Percentiles rank a stretch among this genome's conserved stretches.
Evolutionary conservation across 2,329 filamentous ascomycete genomes (phyloP).

Genomic region (Periconia macrospinosa): DNA sequence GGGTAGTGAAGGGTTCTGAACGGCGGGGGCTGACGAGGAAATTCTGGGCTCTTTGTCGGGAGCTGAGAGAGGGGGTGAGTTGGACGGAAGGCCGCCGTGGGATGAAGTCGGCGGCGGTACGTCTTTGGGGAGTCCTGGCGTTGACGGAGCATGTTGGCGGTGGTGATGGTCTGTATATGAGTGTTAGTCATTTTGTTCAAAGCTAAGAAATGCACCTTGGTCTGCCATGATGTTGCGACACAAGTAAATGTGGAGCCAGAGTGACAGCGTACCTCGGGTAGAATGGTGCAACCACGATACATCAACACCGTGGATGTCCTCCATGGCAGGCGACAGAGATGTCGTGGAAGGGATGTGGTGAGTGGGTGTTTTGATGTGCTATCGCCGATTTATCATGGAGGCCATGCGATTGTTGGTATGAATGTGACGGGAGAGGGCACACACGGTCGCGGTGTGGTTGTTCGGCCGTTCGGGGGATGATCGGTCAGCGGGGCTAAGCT

Average conservation of each 20-base stretch:
- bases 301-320: constrained; percentile 79
- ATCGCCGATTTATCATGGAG: constrained; percentile 24
- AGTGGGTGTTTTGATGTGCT: constrained; percentile 14
- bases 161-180: constrained; percentile 35
- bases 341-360: constrained; percentile 10
- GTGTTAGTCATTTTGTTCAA: constrained; percentile 15
- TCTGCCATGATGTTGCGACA: not conserved
- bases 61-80: constrained; percentile 34
- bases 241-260: constrained; percentile 22
- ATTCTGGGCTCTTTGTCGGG: constrained; percentile 22
- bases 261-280: constrained; percentile 68
- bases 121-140: constrained; percentile 39
- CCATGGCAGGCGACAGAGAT: constrained; percentile 57
- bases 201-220: not conserved
- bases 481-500: constrained; percentile 29
- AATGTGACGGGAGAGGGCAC: not conserved
- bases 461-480: constrained; percentile 18
- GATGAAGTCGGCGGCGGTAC: not conserved
- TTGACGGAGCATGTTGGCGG: constrained; percentile 37
- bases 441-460: constrained; percentile 3
- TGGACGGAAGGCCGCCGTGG: constrained; percentile 13
- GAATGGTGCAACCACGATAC: constrained; percentile 90
- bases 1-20: constrained; percentile 28
- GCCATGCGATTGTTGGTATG: constrained; percentile 25
- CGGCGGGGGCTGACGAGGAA: constrained; percentile 22